Base-by-base conservation (phyloP, 495 filamentous ascomycete species). In the Lichenothelia convexa region DNA sequence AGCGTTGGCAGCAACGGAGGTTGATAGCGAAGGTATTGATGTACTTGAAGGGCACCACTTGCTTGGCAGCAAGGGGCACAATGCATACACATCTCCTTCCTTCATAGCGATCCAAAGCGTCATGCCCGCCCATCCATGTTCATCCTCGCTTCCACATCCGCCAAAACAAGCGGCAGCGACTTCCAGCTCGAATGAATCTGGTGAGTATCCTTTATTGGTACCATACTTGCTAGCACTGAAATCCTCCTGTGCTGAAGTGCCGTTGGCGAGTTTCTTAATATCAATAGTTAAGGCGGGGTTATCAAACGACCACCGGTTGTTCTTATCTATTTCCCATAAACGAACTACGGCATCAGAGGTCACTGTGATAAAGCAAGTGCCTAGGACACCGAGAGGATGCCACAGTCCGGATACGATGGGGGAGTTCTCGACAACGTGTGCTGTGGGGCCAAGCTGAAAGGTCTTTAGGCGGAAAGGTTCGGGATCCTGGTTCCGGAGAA, bases 91-190 rank as follows among this genome's bases (percentile, higher is more conserved):
- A 46, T 91, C 84, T 3, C 85, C 85, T 18, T 79, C 77, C 22
- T 63, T 65, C 82, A 92, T 93, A 12, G 80, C 83, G 30, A 92
- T 58, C 83, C 83, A 93, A 13, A 93, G 59, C 2, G 85, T 91
- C 82, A 89, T 92, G 11, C 80, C 65, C 5, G 80, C 76, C 85
- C 85, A 93, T 20, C 75, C 76, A 46, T 80, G 71, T 35, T 85
- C 80, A 20, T 57, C 63, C 23, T 61, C 61, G 18, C 49, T 57
- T 20, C 73, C 76, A 36, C 60, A 72, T 15, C 73, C 73, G 0
- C 76, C 78, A 56, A 93, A 92, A 47, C 73, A 80, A 27, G 85
- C 80, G 4, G 83, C 74, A 9, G 79, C 81, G 9, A 86, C 78
- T 43, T 87, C 78, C 78, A 93, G 85, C 40, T 91, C 83, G 24